Base-by-base conservation (phyloP, 2,329 filamentous ascomycete species). In the Dichotomopilus funicola region DNA sequence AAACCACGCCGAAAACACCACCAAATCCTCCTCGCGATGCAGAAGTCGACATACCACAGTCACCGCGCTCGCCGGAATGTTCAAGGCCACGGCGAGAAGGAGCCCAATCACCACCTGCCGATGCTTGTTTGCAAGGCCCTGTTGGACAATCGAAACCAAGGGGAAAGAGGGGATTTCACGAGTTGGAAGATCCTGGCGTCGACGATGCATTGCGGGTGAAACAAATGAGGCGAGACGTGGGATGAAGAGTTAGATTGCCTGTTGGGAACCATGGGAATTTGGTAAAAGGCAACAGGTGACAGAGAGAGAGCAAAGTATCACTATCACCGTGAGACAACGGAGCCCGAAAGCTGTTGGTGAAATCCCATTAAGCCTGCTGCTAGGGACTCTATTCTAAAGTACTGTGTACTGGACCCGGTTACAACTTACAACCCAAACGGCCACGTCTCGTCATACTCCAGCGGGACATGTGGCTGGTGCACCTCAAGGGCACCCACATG, bases 361-460 rank as follows among this genome's bases (percentile, higher is more conserved):
- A 27, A 27, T 27, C 19, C 19, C 19, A 27, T 27, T 27, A 27
- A 27, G 19, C 19, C 19, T 27, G 19, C 19, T 27, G 2, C 19
- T 27, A 27, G 19, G 19, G 19, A 3, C 19, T 27, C 19, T 27
- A 3, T 3, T 27, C 19, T 27, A 3, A 27, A 27, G 19, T 27
- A 3, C 19, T 27, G 3, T 27, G 19, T 27, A 27, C 19, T 27
- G 19, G 2, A 27, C 19, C 19, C 19, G 4, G 8, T 40, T 40
- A 40, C 37, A 40, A 40, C 37, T 42, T 12, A 79, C 55, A 78
- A 56, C 1, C 75, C 76, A 64, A 79, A 80, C 31, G 77, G 77
- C 71, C 78, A 79, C 0, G 76, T 79, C 62, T 78, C 76, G 5
- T 72, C 74, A 49, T 64, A 65, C 33, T 72, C 72, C 51, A 76